These are phyloP conservation scores for Aspergillus saccharolyticus DNA, from an alignment of 495 filamentous ascomycete species.

Conservation along the genomic window DNA sequence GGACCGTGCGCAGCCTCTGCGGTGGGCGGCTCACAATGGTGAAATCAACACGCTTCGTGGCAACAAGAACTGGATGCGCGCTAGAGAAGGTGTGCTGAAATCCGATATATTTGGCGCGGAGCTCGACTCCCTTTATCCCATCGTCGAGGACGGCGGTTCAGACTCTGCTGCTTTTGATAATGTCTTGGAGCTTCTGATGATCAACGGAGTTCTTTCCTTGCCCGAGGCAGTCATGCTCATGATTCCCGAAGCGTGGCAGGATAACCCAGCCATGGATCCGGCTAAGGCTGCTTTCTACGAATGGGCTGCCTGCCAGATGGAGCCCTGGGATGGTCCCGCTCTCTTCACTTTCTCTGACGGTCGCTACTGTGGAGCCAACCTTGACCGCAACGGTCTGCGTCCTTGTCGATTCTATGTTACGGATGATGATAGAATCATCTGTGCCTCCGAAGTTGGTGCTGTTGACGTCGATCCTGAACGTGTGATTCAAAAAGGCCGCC, in stretches of 20 bases:
- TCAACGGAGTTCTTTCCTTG: slow-evolving; percentile 95
- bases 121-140: slow-evolving; percentile 85
- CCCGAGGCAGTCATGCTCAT: slow-evolving; percentile 99
- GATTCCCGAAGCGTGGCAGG: slow-evolving; percentile 99
- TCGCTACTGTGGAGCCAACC: slow-evolving; percentile 94
- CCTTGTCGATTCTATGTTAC: slow-evolving; percentile 98
- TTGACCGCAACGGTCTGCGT: slow-evolving; percentile 96
- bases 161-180: slow-evolving; percentile 99
- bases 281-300: slow-evolving; percentile 98
- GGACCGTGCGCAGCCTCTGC: slow-evolving; percentile 94
- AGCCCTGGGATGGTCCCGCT: slow-evolving; percentile 97
- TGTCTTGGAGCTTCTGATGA: slow-evolving; percentile 87
- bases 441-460: slow-evolving; percentile 95
- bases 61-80: slow-evolving; percentile 99
- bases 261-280: slow-evolving; percentile 85
- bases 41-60: slow-evolving; percentile 98
- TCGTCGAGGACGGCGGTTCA: slow-evolving; percentile 95
- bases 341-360: slow-evolving; percentile 98
- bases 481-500: slow-evolving; percentile 88
- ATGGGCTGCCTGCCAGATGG: slow-evolving; percentile 99
- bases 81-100: slow-evolving; percentile 91
- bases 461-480: slow-evolving; percentile 87
- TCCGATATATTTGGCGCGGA: slow-evolving; percentile 92
- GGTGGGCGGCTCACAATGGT: slow-evolving; percentile 98
- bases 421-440: slow-evolving; percentile 97